phyloP scores from a whole-genome alignment of 1,284 basidiomycete genomes.

The Lentinula novae-zelandiae region DNA sequence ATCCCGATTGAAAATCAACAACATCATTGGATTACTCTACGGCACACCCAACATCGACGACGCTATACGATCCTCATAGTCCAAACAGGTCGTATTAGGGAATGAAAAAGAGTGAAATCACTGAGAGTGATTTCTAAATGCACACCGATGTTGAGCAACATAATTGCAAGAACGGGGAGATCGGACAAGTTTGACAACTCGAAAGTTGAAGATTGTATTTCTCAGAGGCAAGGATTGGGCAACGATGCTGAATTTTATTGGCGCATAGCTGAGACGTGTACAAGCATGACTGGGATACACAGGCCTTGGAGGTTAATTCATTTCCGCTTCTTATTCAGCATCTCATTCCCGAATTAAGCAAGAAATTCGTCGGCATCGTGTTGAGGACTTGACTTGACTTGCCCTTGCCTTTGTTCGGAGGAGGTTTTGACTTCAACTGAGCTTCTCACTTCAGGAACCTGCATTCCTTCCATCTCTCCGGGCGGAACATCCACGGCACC shows the following conservation, averaged over 20 bases:
- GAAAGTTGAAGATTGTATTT: background rate
- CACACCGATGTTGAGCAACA: too few relatives aligned
- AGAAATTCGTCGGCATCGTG: conserved; percentile 60
- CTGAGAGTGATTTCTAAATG: too few relatives aligned
- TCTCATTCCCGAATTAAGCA: conserved; percentile 53
- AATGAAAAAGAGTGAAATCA: background rate
- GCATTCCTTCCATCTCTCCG: conserved; percentile 69
- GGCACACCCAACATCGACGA: background rate
- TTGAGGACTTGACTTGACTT: conserved; percentile 15
- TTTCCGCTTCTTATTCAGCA: conserved; percentile 19
- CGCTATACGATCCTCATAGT: conserved; percentile 1
- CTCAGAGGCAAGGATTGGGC: background rate
- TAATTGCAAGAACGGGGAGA: too few relatives aligned
- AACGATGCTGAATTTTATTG: background rate
- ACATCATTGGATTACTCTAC: background rate
- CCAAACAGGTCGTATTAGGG: background rate
- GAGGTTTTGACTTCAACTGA: conserved; percentile 27
- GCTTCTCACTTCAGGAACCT: conserved; percentile 22
- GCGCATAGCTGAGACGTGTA: background rate
- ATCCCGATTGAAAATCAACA: background rate
- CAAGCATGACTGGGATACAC: background rate
- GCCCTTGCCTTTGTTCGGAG: conserved; percentile 20
- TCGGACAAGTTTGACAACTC: background rate
- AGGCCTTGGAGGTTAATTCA: background rate
- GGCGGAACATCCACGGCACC: conserved; percentile 57